Evolutionary conservation across 352 stramenopile species (phyloP).

Genomic region (Pythium oligandrum): DNA sequence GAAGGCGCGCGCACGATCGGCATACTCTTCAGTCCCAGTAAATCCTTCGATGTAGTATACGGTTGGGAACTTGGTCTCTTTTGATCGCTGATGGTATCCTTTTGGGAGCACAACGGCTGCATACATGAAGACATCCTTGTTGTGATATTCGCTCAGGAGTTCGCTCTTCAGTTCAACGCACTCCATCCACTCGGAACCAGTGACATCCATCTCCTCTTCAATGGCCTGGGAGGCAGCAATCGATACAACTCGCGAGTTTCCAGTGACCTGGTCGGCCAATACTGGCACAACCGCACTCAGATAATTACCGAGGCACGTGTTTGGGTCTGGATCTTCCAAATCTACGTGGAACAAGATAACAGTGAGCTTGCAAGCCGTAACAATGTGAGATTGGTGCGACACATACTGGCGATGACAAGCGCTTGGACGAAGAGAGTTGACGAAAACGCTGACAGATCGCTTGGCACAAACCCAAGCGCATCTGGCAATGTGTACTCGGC

Average conservation of each 20-base stretch:
- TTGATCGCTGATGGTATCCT: conserved; percentile 28
- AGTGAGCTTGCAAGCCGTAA: not conserved
- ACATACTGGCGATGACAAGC: conserved; percentile 55
- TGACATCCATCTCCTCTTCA: conserved; percentile 34
- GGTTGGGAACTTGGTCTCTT: conserved; percentile 31
- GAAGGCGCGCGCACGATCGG: conserved; percentile 52
- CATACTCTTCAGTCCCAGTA: conserved; percentile 59
- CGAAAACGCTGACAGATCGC: conserved; percentile 40
- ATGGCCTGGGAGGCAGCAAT: conserved; percentile 4
- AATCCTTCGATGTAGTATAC: conserved; percentile 83
- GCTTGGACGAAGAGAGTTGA: conserved; percentile 53
- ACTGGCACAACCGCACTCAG: conserved; percentile 32
- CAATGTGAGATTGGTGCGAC: not conserved
- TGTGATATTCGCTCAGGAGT: conserved; percentile 59
- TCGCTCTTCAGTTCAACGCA: conserved; percentile 68
- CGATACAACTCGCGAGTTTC: not conserved
- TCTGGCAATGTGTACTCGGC: conserved; percentile 49
- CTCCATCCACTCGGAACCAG: conserved; percentile 50
- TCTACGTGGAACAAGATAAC: conserved; percentile 23
- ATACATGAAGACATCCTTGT: conserved; percentile 63
- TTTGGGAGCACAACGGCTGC: conserved; percentile 60
- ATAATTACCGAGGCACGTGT: conserved; percentile 30
- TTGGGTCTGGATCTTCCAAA: conserved; percentile 60
- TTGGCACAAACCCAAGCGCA: conserved; percentile 56
- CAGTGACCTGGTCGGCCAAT: conserved; percentile 36